Conservation (phyloP, 106 monocot genomes). For the Dendrobium nobile region DNA sequence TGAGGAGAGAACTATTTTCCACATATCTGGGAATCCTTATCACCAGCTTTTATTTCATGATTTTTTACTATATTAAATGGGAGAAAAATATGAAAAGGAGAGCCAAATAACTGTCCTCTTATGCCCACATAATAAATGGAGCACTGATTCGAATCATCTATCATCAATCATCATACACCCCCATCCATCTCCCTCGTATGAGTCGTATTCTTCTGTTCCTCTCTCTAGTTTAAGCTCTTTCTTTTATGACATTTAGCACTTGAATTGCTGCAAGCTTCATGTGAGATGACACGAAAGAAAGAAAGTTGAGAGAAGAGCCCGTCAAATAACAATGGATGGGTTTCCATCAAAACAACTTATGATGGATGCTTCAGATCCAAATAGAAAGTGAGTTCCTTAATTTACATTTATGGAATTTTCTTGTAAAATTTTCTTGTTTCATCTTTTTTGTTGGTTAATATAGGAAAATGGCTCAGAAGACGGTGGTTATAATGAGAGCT, state of each 20-base stretch:
- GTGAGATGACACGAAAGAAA: conserved; percentile 6
- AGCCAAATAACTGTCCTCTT: background rate
- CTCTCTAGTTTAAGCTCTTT: background rate
- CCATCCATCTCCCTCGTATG: background rate
- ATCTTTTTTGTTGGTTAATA: background rate
- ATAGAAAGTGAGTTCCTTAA: conserved; percentile 6
- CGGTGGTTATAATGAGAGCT: conserved; percentile 27
- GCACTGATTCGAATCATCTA: conserved; percentile 10
- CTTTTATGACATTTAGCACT: background rate
- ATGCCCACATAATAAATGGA: background rate
- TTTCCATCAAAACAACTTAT: conserved; percentile 1
- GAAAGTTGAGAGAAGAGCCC: background rate
- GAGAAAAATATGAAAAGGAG: no score
- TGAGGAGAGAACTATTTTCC: no score
- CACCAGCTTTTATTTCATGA: no score
- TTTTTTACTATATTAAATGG: no score
- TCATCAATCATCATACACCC: background rate
- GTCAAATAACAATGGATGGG: conserved; percentile 4
- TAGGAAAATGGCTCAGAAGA: conserved; percentile 35
- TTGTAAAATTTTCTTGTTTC: background rate
- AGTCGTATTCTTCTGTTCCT: background rate
- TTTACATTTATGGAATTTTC: background rate
- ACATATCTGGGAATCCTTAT: no score
- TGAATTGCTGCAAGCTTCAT: background rate
- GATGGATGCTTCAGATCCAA: conserved; percentile 4